These are phyloP conservation scores for Macrophomina tecta DNA, from an alignment of 2,329 filamentous ascomycete species.

Conservation along the genomic window DNA sequence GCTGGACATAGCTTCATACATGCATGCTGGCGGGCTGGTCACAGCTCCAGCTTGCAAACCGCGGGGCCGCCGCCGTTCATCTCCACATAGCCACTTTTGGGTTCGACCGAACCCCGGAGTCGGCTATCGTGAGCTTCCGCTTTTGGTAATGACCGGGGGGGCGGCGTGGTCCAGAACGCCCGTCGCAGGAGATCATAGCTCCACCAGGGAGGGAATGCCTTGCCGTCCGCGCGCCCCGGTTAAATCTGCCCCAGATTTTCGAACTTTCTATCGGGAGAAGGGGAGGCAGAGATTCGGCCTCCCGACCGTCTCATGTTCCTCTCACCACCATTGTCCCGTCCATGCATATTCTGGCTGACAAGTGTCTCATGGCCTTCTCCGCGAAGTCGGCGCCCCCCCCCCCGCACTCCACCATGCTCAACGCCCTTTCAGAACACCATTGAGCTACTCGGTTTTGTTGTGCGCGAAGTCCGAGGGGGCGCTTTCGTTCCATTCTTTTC, in stretches of 20 bases:
- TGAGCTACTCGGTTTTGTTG: background rate
- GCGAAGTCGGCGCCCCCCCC: background rate
- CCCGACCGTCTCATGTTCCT: slow-evolving; percentile 3
- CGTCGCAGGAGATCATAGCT: slow-evolving; percentile 26
- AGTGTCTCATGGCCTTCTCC: background rate
- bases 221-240: slow-evolving; percentile 9
- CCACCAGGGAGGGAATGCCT: slow-evolving; percentile 13
- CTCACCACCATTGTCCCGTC: background rate
- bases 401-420: background rate
- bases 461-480: background rate
- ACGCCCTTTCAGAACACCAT: background rate
- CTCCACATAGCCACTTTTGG: slow-evolving; percentile 14
- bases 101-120: slow-evolving; percentile 11
- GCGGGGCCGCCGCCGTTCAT: slow-evolving; percentile 10
- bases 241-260: slow-evolving; percentile 24
- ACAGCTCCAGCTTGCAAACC: slow-evolving; percentile 14
- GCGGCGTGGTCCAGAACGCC: slow-evolving; percentile 2
- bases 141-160: slow-evolving; percentile 3
- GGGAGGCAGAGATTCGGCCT: background rate
- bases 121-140: slow-evolving; percentile 25
- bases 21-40: background rate
- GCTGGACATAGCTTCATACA: slow-evolving; percentile 17
- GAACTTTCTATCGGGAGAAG: slow-evolving; percentile 1
- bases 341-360: background rate
- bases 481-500: slow-evolving; percentile 10